phyloP scores from a whole-genome alignment of 306 rosid species.

The Pyrus pyrifolia region DNA sequence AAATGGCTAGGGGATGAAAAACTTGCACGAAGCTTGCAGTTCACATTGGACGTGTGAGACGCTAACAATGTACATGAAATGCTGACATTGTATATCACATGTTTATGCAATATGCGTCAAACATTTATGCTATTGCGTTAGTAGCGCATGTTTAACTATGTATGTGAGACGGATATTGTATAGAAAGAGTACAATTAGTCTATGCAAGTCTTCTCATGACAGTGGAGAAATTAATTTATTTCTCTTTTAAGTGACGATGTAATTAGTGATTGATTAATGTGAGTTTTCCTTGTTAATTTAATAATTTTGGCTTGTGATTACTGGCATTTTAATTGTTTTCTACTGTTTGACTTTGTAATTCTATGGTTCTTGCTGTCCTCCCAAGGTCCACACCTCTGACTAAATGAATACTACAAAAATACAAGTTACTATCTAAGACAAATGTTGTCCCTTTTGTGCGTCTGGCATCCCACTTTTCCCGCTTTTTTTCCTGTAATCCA shows the following conservation, averaged over 20 bases:
- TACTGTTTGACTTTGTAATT: conserved; percentile 22
- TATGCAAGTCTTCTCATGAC: background rate
- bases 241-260: background rate
- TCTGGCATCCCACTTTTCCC: conserved; percentile 6
- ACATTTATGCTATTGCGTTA: too few relatives aligned
- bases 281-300: background rate
- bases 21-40: background rate
- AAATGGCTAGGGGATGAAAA: background rate
- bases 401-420: conserved; percentile 10
- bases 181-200: background rate
- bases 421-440: conserved; percentile 15
- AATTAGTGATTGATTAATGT: background rate
- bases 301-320: background rate
- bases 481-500: background rate
- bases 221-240: too few relatives aligned
- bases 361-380: background rate
- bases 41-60: background rate
- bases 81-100: too few relatives aligned
- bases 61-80: too few relatives aligned
- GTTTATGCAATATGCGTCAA: background rate
- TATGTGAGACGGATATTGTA: too few relatives aligned
- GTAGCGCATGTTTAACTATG: too few relatives aligned
- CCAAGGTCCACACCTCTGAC: conserved; percentile 23
- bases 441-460: conserved; percentile 21
- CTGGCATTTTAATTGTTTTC: conserved; percentile 15